Base-by-base conservation (phyloP, 2,329 filamentous ascomycete species). In the Pyricularia grisea region DNA sequence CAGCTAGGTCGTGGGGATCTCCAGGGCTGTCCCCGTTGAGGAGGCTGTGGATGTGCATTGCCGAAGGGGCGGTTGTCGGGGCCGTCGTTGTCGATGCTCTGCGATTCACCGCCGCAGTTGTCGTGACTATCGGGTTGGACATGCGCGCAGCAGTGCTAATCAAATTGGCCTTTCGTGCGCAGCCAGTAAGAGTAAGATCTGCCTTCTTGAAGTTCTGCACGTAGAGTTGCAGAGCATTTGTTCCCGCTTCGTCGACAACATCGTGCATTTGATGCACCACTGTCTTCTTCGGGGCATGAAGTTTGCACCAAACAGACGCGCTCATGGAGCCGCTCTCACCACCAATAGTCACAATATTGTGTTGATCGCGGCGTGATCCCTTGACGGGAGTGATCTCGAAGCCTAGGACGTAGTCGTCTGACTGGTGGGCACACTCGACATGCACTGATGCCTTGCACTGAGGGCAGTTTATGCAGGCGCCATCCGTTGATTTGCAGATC, bases 321-420 rank as follows among this genome's bases (percentile, higher is more conserved):
- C 88, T 88, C 84, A 96, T 91, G n/a, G 85, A 86, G 17, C 95
- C 95, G 36, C 85, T 90, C 75, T 97, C 94, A 20, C 88, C 88
- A 63, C 92, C 92, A 50, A 98, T 84, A 63, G 88, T 93, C 60
- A 97, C 91, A 65, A 92, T 92, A 71, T 86, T 91, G 74, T 91
- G 85, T 70, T 92, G 89, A 73, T 97, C 94, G 72, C 92, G 88
- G 42, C 94, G 87, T 23, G 93, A 96, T 67, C 90, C 90, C 79
- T 99, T 98, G 70, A 97, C 90, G 0, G 94, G 93, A 0, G 88
- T 89, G 69, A 99, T 87, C 73, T 98, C 94, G 74, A 99, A 97
- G 0, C 94, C 95, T 65, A 98, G 88, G 1, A 87, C 83, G 77
- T 96, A 95, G 10, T 91, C 92, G 1, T 61, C 58, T 66, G 89